These are phyloP conservation scores for Oenanthe sinensis DNA, from an alignment of 129 eudicot species.

Conservation along the genomic window DNA sequence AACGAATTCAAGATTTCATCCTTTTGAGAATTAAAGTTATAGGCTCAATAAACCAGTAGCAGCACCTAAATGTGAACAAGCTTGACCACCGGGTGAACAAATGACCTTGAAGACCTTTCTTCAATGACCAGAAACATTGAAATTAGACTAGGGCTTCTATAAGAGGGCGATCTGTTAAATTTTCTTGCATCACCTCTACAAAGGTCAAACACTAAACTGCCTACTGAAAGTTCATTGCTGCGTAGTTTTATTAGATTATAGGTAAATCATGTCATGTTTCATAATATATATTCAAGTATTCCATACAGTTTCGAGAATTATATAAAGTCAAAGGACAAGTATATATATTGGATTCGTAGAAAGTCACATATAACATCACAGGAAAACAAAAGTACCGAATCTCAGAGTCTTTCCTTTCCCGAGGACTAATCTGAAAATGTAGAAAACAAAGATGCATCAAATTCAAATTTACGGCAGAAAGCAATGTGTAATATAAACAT, in stretches of 20 bases:
- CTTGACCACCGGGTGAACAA: background rate
- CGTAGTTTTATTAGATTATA: background rate
- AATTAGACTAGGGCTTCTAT: background rate
- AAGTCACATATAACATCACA: background rate
- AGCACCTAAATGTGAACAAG: background rate
- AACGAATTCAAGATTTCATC: background rate
- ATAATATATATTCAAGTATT: background rate
- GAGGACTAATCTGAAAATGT: slow-evolving; percentile 50
- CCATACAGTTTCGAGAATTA: background rate
- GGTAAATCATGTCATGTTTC: background rate
- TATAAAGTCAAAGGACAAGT: background rate
- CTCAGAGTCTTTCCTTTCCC: slow-evolving; percentile 93
- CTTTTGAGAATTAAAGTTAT: background rate
- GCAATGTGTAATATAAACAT: background rate
- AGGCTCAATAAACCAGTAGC: background rate
- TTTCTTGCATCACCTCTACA: background rate
- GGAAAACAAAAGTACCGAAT: slow-evolving; percentile 44
- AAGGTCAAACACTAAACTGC: background rate
- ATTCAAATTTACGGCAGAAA: background rate
- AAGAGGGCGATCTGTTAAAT: background rate
- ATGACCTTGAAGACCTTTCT: background rate
- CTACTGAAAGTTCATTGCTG: background rate
- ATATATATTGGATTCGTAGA: background rate
- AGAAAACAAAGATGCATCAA: slow-evolving; percentile 17
- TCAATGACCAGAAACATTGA: no score